Evolutionary conservation across 305 asterid species (phyloP).

Genomic region (Fraxinus sp.): DNA sequence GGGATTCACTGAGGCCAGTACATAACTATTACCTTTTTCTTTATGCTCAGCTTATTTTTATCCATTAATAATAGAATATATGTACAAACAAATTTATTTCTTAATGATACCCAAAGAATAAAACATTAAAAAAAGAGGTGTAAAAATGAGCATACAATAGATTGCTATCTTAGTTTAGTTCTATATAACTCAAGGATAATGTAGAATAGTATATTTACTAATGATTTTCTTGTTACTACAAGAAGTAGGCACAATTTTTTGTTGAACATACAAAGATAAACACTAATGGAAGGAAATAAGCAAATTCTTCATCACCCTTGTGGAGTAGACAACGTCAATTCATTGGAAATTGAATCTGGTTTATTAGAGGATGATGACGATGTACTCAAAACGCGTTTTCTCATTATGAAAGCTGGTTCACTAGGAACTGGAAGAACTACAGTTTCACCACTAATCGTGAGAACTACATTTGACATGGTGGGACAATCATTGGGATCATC

Average conservation of each 20-base stretch:
- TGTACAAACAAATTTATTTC: background rate
- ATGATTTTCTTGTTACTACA: background rate
- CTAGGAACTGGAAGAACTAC: background rate
- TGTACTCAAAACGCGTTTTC: background rate
- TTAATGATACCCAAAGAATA: background rate
- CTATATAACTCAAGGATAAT: background rate
- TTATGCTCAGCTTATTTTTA: background rate
- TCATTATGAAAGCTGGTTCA: background rate
- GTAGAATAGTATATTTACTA: background rate
- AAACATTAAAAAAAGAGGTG: background rate
- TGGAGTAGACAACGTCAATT: background rate
- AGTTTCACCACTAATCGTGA: background rate
- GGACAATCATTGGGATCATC: background rate
- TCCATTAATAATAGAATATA: background rate
- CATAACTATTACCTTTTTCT: background rate
- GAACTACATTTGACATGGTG: background rate
- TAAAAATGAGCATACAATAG: background rate
- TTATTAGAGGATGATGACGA: background rate
- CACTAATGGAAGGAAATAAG: background rate
- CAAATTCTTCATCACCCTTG: background rate
- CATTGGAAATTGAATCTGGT: background rate
- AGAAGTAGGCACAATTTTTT: background rate
- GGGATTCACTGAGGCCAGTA: background rate
- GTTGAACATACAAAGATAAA: background rate
- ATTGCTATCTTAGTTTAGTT: background rate